Conservation (phyloP, 352 stramenopile species). For the Globisporangium viniferum region DNA sequence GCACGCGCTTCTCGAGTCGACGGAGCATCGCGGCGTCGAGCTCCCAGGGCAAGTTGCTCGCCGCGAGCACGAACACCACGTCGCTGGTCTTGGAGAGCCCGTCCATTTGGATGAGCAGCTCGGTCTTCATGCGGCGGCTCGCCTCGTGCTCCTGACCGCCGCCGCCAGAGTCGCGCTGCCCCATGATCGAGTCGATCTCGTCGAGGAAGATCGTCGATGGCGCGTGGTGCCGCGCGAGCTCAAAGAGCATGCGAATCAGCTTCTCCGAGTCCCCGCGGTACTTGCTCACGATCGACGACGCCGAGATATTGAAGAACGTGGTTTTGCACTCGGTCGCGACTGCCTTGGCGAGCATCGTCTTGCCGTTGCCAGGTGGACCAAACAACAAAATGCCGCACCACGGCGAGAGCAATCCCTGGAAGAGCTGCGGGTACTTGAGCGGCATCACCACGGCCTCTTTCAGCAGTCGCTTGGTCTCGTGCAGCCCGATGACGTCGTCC, state of each 20-base stretch:
- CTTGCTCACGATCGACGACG: conserved; percentile 85
- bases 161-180: conserved; percentile 65
- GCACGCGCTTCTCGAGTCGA: conserved; percentile 79
- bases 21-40: conserved; percentile 78
- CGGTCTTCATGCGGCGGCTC: conserved; percentile 84
- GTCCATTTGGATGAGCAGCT: conserved; percentile 88
- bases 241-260: conserved; percentile 84
- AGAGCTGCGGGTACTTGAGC: conserved; percentile 93
- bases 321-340: conserved; percentile 84
- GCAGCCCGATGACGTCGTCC: conserved; percentile 85
- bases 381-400: conserved; percentile 92
- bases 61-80: conserved; percentile 80
- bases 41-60: conserved; percentile 83
- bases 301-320: conserved; percentile 89
- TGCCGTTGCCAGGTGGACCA: conserved; percentile 79
- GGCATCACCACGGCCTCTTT: conserved; percentile 96
- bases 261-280: conserved; percentile 86
- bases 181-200: conserved; percentile 90
- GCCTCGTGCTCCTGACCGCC: conserved; percentile 82
- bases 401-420: conserved; percentile 87
- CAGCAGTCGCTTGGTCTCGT: conserved; percentile 92
- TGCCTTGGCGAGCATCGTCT: conserved; percentile 88
- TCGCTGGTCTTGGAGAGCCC: conserved; percentile 75
- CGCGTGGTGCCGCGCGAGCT: conserved; percentile 75
- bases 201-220: conserved; percentile 87